A percentile compares a stretch with the other conserved stretches of the same genome.
These are phyloP conservation scores for Xerophyta viscosa DNA, from an alignment of 106 monocot genomes.

Conservation along the genomic window DNA sequence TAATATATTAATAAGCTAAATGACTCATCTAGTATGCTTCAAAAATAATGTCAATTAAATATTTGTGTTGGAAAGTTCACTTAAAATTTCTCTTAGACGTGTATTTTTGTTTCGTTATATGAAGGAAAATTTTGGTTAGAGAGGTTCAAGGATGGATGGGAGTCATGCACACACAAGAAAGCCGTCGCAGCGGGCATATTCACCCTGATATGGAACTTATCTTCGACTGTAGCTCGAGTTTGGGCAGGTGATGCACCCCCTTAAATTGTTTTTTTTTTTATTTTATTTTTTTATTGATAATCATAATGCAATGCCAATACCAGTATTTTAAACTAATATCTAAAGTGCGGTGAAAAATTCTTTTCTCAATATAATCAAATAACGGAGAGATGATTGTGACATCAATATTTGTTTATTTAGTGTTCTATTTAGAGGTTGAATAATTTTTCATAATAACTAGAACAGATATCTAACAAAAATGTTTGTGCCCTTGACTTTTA, in stretches of 20 bases:
- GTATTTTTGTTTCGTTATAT: not conserved
- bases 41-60: no score
- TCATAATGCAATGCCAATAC: no score
- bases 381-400: no score
- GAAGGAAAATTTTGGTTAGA: conserved; percentile 84
- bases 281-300: not conserved
- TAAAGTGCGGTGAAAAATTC: no score
- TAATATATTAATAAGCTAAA: no score
- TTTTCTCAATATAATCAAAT: no score
- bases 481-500: not conserved
- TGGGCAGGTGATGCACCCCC: conserved; percentile 69
- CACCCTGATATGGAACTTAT: conserved; percentile 77
- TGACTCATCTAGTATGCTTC: no score
- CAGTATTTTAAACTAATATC: no score
- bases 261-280: no score
- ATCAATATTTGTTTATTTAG: no score
- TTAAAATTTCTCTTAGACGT: no score
- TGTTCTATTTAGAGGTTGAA: not conserved
- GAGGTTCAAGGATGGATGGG: conserved; percentile 79
- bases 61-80: no score
- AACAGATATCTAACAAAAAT: not conserved
- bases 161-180: conserved; percentile 90
- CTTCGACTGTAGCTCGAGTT: conserved; percentile 63
- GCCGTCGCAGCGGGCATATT: conserved; percentile 57
- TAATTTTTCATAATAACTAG: not conserved